These are phyloP conservation scores for Cenchrus fungigraminus DNA, from an alignment of 176 grass and related monocot species.

Conservation along the genomic window DNA sequence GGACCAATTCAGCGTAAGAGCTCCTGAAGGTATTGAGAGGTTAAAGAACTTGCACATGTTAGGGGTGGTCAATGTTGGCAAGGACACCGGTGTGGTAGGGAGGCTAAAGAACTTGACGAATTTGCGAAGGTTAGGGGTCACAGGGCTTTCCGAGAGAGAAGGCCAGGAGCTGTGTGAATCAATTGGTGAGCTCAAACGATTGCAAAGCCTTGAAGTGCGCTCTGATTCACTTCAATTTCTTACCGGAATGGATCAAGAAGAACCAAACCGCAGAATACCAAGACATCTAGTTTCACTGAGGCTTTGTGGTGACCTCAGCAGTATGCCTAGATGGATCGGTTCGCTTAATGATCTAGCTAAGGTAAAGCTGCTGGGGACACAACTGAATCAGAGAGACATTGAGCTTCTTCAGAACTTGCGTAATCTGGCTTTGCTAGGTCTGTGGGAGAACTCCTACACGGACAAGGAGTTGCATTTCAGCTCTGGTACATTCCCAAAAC, in stretches of 20 bases:
- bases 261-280: not conserved
- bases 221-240: constrained; percentile 42
- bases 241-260: not conserved
- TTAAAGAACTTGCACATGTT: constrained; percentile 46
- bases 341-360: constrained; percentile 40
- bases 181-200: constrained; percentile 30
- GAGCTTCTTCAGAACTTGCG: constrained; percentile 20
- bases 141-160: not conserved
- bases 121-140: constrained; percentile 33
- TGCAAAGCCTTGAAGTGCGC: constrained; percentile 44
- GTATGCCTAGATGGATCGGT: constrained; percentile 38
- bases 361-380: constrained; percentile 31
- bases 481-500: constrained; percentile 38
- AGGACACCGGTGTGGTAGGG: constrained; percentile 16
- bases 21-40: constrained; percentile 34
- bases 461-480: constrained; percentile 12
- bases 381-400: constrained; percentile 37
- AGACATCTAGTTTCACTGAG: constrained; percentile 38
- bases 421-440: constrained; percentile 23
- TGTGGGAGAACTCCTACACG: constrained; percentile 38
- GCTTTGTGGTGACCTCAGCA: constrained; percentile 9
- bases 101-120: constrained; percentile 27
- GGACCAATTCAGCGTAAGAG: constrained; percentile 27
- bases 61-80: constrained; percentile 27
- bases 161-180: constrained; percentile 34